Evolutionary conservation across 768 basidiomycete genomes (phyloP).

Genomic region (Lactarius deliciosus): DNA sequence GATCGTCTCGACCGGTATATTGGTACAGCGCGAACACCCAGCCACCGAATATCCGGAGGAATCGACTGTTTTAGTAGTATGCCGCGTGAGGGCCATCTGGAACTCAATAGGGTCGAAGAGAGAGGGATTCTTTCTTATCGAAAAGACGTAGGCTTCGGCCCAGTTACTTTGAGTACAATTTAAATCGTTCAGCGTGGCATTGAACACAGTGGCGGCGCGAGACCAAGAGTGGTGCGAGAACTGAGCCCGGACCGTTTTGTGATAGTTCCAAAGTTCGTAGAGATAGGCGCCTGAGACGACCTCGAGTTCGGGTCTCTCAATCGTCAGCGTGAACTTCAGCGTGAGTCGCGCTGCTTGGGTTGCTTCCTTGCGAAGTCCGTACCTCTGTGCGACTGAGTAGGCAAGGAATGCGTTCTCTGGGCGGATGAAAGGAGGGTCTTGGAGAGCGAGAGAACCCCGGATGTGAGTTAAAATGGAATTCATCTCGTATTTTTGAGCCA

Average conservation of each 20-base stretch:
- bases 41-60: too few species aligned
- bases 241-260: background rate
- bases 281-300: background rate
- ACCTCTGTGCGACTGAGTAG: slow-evolving; percentile 5
- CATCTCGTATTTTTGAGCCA: background rate
- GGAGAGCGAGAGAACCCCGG: background rate
- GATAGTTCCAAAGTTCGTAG: slow-evolving; percentile 15
- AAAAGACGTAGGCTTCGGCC: too few species aligned
- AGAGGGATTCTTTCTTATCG: too few species aligned
- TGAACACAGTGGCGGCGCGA: too few species aligned
- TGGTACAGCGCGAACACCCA: too few species aligned
- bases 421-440: background rate
- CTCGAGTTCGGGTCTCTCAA: background rate
- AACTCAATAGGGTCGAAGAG: too few species aligned
- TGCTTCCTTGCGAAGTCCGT: slow-evolving; percentile 6
- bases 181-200: too few species aligned
- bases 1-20: too few species aligned
- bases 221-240: too few species aligned
- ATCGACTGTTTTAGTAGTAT: too few species aligned
- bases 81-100: too few species aligned
- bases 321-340: background rate
- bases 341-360: background rate
- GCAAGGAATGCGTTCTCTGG: slow-evolving; percentile 5
- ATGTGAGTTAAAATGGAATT: background rate
- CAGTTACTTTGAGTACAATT: too few species aligned